Percentiles rank a stretch among this genome's conserved stretches.
Conservation (phyloP, 23 red algal species). For the Agarophyton chilense region DNA sequence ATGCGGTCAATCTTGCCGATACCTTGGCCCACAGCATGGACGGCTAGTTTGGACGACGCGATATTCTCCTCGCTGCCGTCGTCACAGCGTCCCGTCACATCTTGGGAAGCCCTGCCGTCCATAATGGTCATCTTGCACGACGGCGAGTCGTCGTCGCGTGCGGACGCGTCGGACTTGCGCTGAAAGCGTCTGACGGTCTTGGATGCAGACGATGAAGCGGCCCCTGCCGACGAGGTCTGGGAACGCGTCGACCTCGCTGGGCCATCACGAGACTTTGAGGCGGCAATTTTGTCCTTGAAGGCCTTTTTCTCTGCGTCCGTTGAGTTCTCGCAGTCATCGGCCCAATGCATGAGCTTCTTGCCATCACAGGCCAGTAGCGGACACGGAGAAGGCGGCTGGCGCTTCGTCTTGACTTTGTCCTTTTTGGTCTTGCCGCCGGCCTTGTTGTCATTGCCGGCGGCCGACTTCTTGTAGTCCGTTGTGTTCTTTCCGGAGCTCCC, state of each 20-base stretch:
- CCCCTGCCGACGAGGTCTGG: neutral
- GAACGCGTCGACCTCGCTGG: neutral
- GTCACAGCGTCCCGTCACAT: slow-evolving; percentile 20
- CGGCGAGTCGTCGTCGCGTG: neutral
- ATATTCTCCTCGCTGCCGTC: slow-evolving; percentile 34
- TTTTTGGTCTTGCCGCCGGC: too few species aligned
- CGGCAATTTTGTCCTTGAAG: neutral
- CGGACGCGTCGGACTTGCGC: neutral
- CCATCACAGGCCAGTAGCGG: too few species aligned
- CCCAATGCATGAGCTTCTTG: too few species aligned
- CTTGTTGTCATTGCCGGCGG: too few species aligned
- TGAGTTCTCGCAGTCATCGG: too few species aligned
- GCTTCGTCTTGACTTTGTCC: too few species aligned
- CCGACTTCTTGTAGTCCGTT: too few species aligned
- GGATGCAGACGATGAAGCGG: neutral
- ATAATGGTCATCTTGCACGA: slow-evolving; percentile 20
- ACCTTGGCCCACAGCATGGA: neutral
- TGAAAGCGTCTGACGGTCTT: neutral
- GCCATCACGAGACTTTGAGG: neutral
- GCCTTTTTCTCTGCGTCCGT: neutral
- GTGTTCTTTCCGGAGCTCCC: too few species aligned
- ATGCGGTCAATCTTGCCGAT: slow-evolving; percentile 15
- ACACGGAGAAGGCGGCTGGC: too few species aligned
- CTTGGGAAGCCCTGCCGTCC: neutral
- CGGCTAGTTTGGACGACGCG: neutral